Percentiles rank a stretch among this genome's conserved stretches.
These are phyloP conservation scores for Flaveria floridana DNA, from an alignment of 140 eudicot species.

Conservation along the genomic window DNA sequence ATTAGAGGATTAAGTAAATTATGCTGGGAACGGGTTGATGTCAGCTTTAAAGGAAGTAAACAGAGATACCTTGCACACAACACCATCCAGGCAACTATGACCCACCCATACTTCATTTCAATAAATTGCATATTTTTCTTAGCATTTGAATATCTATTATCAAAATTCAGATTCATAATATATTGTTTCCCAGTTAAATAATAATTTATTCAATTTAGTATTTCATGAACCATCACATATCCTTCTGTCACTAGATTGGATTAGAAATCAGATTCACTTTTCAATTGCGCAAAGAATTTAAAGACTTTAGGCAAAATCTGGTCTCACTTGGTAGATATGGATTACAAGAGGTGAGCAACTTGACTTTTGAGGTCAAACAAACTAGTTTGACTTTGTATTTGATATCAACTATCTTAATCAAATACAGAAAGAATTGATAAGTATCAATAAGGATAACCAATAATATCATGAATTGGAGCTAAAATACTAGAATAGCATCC, in stretches of 20 bases:
- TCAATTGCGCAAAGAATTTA: too few species aligned
- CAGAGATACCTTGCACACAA: conserved; percentile 83
- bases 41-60: conserved; percentile 70
- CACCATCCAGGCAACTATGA: conserved; percentile 77
- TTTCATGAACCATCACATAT: conserved; percentile 13
- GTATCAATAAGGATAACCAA: too few species aligned
- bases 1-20: conserved; percentile 53
- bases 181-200: background rate
- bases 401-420: too few species aligned
- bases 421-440: too few species aligned
- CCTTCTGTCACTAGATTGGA: background rate
- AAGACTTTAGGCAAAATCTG: too few species aligned
- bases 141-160: background rate
- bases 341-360: too few species aligned
- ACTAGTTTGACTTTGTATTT: too few species aligned
- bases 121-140: conserved; percentile 19
- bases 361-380: too few species aligned
- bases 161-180: background rate
- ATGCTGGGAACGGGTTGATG: conserved; percentile 90
- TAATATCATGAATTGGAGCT: too few species aligned
- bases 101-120: background rate
- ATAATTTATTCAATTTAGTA: background rate
- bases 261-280: too few species aligned
- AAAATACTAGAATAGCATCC: too few species aligned
- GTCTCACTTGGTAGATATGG: too few species aligned